phyloP scores from a whole-genome alignment of 805 yeast genomes.

The Metschnikowia aberdeeniae region DNA sequence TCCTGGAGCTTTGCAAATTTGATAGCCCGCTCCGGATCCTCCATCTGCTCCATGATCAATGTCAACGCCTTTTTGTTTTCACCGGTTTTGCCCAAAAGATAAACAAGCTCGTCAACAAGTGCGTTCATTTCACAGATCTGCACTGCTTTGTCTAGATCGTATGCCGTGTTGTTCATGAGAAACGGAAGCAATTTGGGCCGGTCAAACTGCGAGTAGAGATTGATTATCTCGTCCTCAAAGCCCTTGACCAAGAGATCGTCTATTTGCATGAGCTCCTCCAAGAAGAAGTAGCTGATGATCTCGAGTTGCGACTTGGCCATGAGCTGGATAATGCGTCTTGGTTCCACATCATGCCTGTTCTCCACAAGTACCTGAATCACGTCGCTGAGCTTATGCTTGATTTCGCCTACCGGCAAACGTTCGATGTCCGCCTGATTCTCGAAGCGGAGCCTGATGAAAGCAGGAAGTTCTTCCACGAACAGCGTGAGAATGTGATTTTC shows the following conservation, averaged over 20 bases:
- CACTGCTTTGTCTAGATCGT: slow-evolving; percentile 70
- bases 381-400: slow-evolving; percentile 38
- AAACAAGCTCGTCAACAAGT: slow-evolving; percentile 70
- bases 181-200: slow-evolving; percentile 53
- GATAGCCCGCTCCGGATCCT: slow-evolving; percentile 79
- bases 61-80: slow-evolving; percentile 70
- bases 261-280: slow-evolving; percentile 51
- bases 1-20: slow-evolving; percentile 65
- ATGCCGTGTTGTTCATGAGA: slow-evolving; percentile 55
- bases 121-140: slow-evolving; percentile 52
- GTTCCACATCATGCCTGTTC: slow-evolving; percentile 61
- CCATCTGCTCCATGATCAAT: slow-evolving; percentile 69
- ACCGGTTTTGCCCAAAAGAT: slow-evolving; percentile 77
- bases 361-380: slow-evolving; percentile 55
- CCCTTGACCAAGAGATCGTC: slow-evolving; percentile 55
- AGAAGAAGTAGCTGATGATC: slow-evolving; percentile 57
- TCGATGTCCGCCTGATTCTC: slow-evolving; percentile 31
- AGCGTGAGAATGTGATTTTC: slow-evolving; percentile 58
- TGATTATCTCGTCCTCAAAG: slow-evolving; percentile 65
- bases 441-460: slow-evolving; percentile 44
- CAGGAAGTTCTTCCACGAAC: slow-evolving; percentile 48
- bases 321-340: slow-evolving; percentile 46
- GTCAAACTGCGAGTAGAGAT: slow-evolving; percentile 61
- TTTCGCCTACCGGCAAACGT: slow-evolving; percentile 36
- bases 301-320: slow-evolving; percentile 43